Conservation (phyloP, 495 filamentous ascomycete species). For the Hyaloscypha bicolor region DNA sequence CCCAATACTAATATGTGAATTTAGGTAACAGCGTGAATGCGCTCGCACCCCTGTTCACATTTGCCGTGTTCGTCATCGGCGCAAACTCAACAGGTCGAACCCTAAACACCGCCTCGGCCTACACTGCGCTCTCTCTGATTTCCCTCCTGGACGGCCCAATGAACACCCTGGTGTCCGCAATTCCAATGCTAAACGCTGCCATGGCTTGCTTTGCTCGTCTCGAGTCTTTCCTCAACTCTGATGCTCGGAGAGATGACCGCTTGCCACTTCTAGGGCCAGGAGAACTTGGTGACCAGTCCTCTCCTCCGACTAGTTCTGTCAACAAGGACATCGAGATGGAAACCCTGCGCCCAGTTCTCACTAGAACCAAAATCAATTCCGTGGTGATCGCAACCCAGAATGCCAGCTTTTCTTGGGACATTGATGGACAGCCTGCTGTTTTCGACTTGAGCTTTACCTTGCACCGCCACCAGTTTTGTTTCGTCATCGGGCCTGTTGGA, state of each 20-base stretch:
- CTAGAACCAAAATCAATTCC: neutral
- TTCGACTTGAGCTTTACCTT: constrained; percentile 18
- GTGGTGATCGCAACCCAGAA: constrained; percentile 17
- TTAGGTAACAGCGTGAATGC: constrained; percentile 41
- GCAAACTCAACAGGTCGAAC: constrained; percentile 25
- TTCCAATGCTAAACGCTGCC: constrained; percentile 31
- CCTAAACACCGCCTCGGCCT: constrained; percentile 28
- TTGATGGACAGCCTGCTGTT: constrained; percentile 2
- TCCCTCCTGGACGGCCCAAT: constrained; percentile 32
- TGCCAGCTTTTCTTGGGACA: constrained; percentile 23
- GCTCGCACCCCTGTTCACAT: constrained; percentile 29
- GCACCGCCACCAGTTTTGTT: constrained; percentile 15
- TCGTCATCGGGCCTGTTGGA: constrained; percentile 48
- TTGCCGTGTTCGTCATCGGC: constrained; percentile 26
- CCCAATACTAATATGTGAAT: constrained; percentile 44
- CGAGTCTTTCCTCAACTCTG: constrained; percentile 42
- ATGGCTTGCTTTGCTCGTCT: constrained; percentile 45
- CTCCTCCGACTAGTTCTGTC: neutral
- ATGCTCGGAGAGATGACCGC: constrained; percentile 35
- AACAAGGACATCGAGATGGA: constrained; percentile 10
- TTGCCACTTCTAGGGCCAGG: constrained; percentile 5
- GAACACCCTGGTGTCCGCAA: constrained; percentile 27
- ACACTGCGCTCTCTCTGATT: constrained; percentile 27
- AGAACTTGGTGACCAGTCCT: neutral
- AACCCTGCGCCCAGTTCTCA: neutral